Base-by-base conservation (phyloP, 352 stramenopile genomes). In the Sclerospora graminicola region DNA sequence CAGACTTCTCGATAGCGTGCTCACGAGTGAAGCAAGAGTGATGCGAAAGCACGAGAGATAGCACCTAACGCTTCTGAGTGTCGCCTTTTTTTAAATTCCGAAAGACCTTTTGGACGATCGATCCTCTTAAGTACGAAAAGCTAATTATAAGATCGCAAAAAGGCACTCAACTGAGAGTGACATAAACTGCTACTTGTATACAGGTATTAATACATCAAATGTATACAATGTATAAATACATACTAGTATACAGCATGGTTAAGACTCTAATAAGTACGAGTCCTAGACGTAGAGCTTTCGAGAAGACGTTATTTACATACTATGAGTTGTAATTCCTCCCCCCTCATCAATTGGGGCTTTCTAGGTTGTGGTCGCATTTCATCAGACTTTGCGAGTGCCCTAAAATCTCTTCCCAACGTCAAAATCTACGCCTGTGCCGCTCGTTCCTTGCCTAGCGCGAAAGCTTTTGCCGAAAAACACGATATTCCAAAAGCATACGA, bases 341-440 rank as follows among this genome's bases (percentile, higher is more conserved):
- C 37, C 11, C 24, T 49, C 45, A 46, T 85, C 14, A 63, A 71
- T 14, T 87, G 75, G 75, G 71, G 71, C 4, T 77, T 87, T 39
- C 50, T 87, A 21, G 75, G 69, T 40, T 88, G 75, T 45, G 75
- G 72, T 34, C 73, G 66, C 35, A 88, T 88, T 51, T 66, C 67
- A 16, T 59, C 64, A 9, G 75, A 77, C 54, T 88, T 79, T 43
- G 64, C 50, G 3, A 70, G 66, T 10, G 68, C 69, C 33, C 66
- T 79, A 30, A 53, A 56, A 10, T 28, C 44, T 4, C 33, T 71
- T 26, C 21, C 64, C 8, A 50, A 23, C 11, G 63, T 59, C 8
- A 29, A 39, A 2, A 45, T 80, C 42, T 58, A 66, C 27, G 69
- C 69, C 1, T 88, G 75, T 26, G 72, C 72, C 0, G 63, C 75